Base-by-base conservation (phyloP, 2,329 filamentous ascomycete genomes). In the Hypoxylon sp. region DNA sequence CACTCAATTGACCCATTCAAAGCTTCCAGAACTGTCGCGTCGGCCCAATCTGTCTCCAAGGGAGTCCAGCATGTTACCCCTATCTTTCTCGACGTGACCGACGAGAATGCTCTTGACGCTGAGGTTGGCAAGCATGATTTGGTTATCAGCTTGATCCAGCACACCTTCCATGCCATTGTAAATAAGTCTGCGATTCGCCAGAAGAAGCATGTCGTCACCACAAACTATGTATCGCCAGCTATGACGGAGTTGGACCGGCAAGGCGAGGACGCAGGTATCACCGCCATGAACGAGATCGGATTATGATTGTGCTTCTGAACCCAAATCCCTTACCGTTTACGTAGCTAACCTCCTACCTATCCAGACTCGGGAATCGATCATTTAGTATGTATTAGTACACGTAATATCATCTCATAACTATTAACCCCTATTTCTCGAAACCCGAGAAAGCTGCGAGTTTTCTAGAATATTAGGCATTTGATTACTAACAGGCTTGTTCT, bases 201-300 rank as follows among this genome's bases (percentile, higher is more conserved):
- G 76, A 98, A 97, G 92, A 97, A 95, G 87, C 85, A 98, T 84
- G 93, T 98, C 67, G 94, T 98, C 77, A 98, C 95, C 61, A 98
- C 94, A 36, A 93, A 90, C 72, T 98, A 98, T 79, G 92, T 97
- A 73, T 97, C 93, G 3, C 93, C 93, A 3, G 93, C 93, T 72
- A 98, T 98, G 94, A 82, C 90, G 83, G 94, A 94, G 84, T 88
- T 98, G 53, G 92, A 97, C 76, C 84, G 89, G 75, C 84, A 91
- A 75, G 89, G 87, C 79, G 97, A 97, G 87, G 91, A 91, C 69
- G 94, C 94, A 21, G 94, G 94, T 69, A 98, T 98, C 80, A 97
- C 93, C n/a, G 94, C 98, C 79, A 94, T 98, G 91, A 98, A 98
- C 83, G 95, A 98, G 87, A 97, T 97, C 77, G 93, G 64, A 3